A percentile compares a stretch with the other conserved stretches of the same genome.
These are phyloP conservation scores for Phytophthora quininea DNA, from an alignment of 352 stramenopile genomes.

Conservation along the genomic window DNA sequence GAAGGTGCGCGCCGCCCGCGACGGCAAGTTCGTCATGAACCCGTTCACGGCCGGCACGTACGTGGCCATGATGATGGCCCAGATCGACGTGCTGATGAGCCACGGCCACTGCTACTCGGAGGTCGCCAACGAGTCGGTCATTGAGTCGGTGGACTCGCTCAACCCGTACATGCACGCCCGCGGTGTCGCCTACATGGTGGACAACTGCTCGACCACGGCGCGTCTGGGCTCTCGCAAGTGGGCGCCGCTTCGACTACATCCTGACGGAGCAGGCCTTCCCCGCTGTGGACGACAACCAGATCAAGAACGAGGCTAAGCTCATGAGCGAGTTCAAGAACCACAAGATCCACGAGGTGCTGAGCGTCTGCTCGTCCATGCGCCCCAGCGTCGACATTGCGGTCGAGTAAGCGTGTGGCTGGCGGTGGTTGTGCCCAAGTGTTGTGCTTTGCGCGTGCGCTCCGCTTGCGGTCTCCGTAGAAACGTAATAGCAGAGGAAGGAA, in stretches of 20 bases:
- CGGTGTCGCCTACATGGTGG: constrained; percentile 98
- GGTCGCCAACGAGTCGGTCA: constrained; percentile 98
- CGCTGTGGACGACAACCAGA: constrained; percentile 94
- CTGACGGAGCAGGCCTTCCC: constrained; percentile 97
- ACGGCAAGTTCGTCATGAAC: constrained; percentile 97
- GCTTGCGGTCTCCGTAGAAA: constrained; percentile 8
- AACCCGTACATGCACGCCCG: constrained; percentile 99
- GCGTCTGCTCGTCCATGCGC: constrained; percentile 95
- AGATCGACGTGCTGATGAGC: constrained; percentile 97
- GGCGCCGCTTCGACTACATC: constrained; percentile 99
- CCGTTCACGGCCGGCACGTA: constrained; percentile 97
- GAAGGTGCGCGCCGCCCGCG: constrained; percentile 93
- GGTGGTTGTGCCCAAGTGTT: constrained; percentile 18
- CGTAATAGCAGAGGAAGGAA: constrained; percentile 3
- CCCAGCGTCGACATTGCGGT: constrained; percentile 96
- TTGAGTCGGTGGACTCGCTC: constrained; percentile 98
- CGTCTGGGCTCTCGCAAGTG: constrained; percentile 98
- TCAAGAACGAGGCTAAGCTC: constrained; percentile 82
- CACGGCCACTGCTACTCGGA: constrained; percentile 97
- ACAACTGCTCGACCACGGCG: constrained; percentile 99
- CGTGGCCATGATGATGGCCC: constrained; percentile 98
- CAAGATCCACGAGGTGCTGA: constrained; percentile 96
- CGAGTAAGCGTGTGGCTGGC: constrained; percentile 46
- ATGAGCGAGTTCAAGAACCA: constrained; percentile 96
- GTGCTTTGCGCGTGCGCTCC: constrained; percentile 10